Base-by-base conservation (phyloP, 257 asterid species). In the Parsonsia alboflavescens region DNA sequence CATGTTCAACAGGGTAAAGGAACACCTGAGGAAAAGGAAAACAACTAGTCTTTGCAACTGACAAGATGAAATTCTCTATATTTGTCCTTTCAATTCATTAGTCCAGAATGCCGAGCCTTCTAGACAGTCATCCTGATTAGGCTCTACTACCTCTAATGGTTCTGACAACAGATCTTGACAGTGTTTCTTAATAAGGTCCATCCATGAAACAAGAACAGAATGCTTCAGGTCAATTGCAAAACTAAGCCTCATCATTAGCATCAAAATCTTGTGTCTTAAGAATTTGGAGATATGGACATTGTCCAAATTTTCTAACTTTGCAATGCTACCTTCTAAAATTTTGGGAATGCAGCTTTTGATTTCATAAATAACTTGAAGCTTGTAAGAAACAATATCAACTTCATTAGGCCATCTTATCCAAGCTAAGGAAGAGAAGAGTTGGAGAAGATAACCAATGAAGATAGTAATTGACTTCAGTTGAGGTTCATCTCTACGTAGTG, bases 91-190 rank as follows among this genome's bases (percentile, higher is more conserved):
- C 64, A 26, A 72, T 42, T 76, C 61, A 78, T 86, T 80, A 24
- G 85, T 79, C 85, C 85, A 77, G 80, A 95, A 92, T 17, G 98
- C 98, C 1, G 97, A 88, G 77, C 84, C 98, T 80, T 92, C 96
- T 52, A 89, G 82, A 70, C 79, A 76, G 82, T 79, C 86, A 76
- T 79, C 80, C 28, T 42, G 77, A 46, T 80, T 85, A 63, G 80
- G 76, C 77, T 84, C 79, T 33, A 24, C 77, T 44, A 78, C 83
- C 24, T 77, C 73, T 76, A 95, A 69, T 22, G 96, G 91, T 78
- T n/a, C n/a, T n/a, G n/a, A n/a, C 16, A 92, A 68, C 67, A 88
- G 82, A 82, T 88, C 91, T 76, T 82, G 87, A 79, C 92, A 95
- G 89, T 88, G 77, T 74, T 82, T 71, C 49, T 85, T 89, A 84